Evolutionary conservation across 805 yeast genomes (phyloP), one percentile per base, ranked within the genome.

Genomic region (Clavispora vitiphila): DNA sequence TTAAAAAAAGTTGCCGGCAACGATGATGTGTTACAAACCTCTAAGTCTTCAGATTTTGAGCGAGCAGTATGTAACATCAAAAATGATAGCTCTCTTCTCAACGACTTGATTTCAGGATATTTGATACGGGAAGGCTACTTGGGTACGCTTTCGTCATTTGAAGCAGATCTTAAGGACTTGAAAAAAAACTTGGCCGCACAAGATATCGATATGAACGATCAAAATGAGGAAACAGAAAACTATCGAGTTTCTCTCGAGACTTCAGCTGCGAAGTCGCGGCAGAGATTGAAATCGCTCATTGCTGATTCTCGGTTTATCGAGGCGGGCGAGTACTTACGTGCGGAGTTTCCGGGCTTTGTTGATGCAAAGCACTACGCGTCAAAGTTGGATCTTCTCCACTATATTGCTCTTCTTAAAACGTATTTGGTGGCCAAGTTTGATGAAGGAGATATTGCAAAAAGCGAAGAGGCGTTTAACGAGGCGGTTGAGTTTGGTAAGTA

Each of bases 121-220:
- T 53, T 69, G 38, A 56, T 59, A 20, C 65, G 65, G 20, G 71
- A 69, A 51, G 73, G 72, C 1, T 65, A 61, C 40, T 50, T 63
- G 37, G 61, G 62, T 3, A 62, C 73, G 0, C 58, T 62, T 22
- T 57, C 57, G 23, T 60, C 70, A 3, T 65, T 68, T 39, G 51
- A 55, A 14, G 36, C 50, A 1, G 74, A 69, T 44, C 48, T 69
- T 20, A 43, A 42, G 9, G 57, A 53, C 10, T 50, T 68, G 29
- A 35, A 50, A 7, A 32, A 35, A 8, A 29, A 29, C 10, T 15
- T 29, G 12, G 4, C 19, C 7, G 20, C 10, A 5, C 20, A 44
- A 10, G 55, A 51, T 23, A 43, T 40, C 8, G 46, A 44, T 21
- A 42, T 34, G 40, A 40, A 23, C 15, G 31, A 16, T 2, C 20